Conservation (phyloP, 2,329 filamentous ascomycete species). For the Cyphellophora europaea region DNA sequence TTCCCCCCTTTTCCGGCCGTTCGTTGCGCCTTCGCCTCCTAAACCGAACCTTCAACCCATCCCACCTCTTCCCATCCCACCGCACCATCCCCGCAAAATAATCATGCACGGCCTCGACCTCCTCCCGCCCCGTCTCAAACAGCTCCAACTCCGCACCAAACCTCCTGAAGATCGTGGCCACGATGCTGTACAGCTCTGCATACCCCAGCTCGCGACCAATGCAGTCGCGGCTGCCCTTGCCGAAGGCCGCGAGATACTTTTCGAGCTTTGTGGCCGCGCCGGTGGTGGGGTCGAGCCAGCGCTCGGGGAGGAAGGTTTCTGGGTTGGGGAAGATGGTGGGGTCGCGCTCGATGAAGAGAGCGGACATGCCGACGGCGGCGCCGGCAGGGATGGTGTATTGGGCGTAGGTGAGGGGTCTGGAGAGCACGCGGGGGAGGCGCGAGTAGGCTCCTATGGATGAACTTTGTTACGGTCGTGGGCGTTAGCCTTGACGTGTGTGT, state of each 20-base stretch:
- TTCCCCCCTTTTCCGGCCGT: too few species aligned
- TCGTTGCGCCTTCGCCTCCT: too few species aligned
- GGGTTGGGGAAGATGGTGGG: constrained; percentile 18
- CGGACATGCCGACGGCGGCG: constrained; percentile 5
- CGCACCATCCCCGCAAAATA: too few species aligned
- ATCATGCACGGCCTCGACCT: constrained; percentile 18
- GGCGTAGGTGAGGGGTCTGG: constrained; percentile 2
- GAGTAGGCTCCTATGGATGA: constrained; percentile 1
- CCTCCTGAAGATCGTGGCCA: constrained; percentile 17
- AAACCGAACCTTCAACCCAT: too few species aligned
- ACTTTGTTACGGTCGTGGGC: not conserved
- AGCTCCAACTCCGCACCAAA: constrained; percentile 19
- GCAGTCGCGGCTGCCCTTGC: constrained; percentile 14
- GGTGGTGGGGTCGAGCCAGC: constrained; percentile 22
- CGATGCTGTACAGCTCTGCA: constrained; percentile 18
- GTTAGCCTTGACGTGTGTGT: not conserved
- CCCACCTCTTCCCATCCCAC: too few species aligned
- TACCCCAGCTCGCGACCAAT: constrained; percentile 17
- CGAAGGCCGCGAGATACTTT: constrained; percentile 16
- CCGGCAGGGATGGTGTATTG: constrained; percentile 4
- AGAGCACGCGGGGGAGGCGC: constrained; percentile 1
- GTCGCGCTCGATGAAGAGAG: constrained; percentile 3
- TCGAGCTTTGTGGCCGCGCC: constrained; percentile 12
- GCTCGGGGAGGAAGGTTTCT: constrained; percentile 27
- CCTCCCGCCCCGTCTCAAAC: constrained; percentile 17